Evolutionary conservation across 2,329 filamentous ascomycete species (phyloP), one percentile per base, ranked within the genome.

Genomic region (Fusarium paranaense): DNA sequence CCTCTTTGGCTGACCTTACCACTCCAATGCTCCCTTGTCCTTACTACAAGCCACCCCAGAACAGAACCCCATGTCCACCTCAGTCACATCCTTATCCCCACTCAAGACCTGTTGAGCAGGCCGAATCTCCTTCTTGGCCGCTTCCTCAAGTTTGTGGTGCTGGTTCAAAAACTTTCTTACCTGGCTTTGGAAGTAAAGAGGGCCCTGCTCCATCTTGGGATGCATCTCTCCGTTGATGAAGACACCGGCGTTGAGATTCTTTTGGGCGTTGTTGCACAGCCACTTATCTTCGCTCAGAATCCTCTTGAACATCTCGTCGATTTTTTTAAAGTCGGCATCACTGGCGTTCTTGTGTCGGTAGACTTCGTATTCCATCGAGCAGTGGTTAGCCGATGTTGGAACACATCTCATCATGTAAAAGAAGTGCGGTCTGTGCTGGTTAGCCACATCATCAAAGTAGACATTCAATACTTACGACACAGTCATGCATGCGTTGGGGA

Each of bases 401-500:
- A 70, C 54, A 1, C 61, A 66, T 16, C 61, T 62, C 66, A 69
- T 65, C 4, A 69, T 70, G 38, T 69, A 70, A 30, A 69, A 70
- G 40, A 70, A 70, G 14, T 57, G 54, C 6, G 54, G 54, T n/a
- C 54, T 57, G 5, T 3, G 2, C 7, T 37, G 5, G 33, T 57
- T 35, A 57, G 54, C 5, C 1, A 3, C 5, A 2, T 13, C 20
- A 2, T 6, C 4, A 18, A 6, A 22, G 2, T 2, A 2, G 20
- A 25, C 6, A 35, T 14, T 7, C 14, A 27, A 16, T 5, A 65
- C 72, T 67, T 35, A 70, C 72, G 71, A 70, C 3, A 74, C 71
- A 1, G 72, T 72, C 72, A 74, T 74, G 9, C 65, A 74, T 0
- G 62, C 25, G 3, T 72, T 74, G 5, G 71, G 72, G 18, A 74